A percentile compares a stretch with the other conserved stretches of the same genome.
phyloP scores from a whole-genome alignment of 345 rosid species.

The Stellera chamaejasme region DNA sequence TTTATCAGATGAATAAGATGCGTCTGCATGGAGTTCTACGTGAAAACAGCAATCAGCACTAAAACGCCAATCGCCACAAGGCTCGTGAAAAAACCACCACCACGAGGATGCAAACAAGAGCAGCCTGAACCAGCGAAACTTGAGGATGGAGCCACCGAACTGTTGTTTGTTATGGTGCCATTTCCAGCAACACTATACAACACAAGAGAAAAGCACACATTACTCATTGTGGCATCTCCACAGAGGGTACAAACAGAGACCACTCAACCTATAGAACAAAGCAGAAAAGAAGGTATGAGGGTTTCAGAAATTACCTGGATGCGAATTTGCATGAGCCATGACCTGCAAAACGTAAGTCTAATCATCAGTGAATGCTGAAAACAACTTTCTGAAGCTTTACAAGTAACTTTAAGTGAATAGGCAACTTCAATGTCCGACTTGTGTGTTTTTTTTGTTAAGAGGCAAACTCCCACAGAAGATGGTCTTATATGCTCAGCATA shows the following conservation, averaged over 20 bases:
- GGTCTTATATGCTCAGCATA: too few relatives aligned
- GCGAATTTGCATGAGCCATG: conserved; percentile 62
- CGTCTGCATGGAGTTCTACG: conserved; percentile 20
- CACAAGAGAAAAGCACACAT: conserved; percentile 2
- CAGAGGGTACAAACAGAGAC: conserved; percentile 1
- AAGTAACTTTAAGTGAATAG: too few relatives aligned
- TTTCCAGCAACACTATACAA: conserved; percentile 54
- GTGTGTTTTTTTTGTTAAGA: background rate
- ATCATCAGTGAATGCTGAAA: too few relatives aligned
- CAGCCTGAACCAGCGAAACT: conserved; percentile 56
- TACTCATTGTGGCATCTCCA: background rate
- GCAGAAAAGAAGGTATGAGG: background rate
- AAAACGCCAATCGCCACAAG: conserved; percentile 31
- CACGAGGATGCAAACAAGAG: conserved; percentile 16
- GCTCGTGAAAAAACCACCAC: conserved; percentile 28
- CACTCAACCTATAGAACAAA: too few relatives aligned
- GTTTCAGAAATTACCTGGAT: conserved; percentile 45
- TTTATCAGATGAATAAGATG: too few relatives aligned
- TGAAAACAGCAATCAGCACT: conserved; percentile 26
- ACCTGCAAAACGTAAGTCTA: conserved; percentile 30
- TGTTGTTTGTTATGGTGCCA: conserved; percentile 44
- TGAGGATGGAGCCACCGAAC: conserved; percentile 67
- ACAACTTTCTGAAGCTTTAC: too few relatives aligned
- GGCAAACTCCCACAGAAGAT: background rate
- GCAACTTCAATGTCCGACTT: too few relatives aligned